Conservation (phyloP, 148 eudicot species). For the Nepenthes mirabilis region DNA sequence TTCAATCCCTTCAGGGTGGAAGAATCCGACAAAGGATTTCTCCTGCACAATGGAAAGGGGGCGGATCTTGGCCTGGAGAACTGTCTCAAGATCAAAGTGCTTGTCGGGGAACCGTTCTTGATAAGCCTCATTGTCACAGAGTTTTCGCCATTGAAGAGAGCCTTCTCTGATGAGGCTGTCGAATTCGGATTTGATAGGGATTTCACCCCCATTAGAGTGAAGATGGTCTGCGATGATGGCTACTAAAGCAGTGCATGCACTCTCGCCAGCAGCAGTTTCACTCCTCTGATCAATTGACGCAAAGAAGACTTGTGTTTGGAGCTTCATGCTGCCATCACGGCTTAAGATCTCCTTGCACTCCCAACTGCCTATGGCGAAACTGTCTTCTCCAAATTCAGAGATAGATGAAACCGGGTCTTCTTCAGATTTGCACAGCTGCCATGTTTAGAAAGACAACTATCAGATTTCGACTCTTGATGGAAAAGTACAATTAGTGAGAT, state of each 20-base stretch:
- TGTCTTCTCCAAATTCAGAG: constrained; percentile 72
- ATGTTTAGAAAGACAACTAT: not conserved
- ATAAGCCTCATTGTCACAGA: constrained; percentile 36
- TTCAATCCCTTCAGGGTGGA: constrained; percentile 42
- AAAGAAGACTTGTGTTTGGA: constrained; percentile 40
- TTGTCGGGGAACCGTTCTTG: constrained; percentile 40
- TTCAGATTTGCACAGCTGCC: constrained; percentile 29
- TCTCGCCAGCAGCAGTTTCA: constrained; percentile 52
- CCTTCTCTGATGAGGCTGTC: constrained; percentile 52
- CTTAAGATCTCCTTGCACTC: constrained; percentile 43
- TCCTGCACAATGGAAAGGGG: constrained; percentile 29
- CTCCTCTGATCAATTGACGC: constrained; percentile 59
- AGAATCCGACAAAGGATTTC: constrained; percentile 54
- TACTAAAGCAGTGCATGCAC: constrained; percentile 68
- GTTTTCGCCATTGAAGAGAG: constrained; percentile 49
- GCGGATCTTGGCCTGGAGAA: constrained; percentile 39
- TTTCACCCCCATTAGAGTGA: constrained; percentile 21
- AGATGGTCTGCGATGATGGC: constrained; percentile 54
- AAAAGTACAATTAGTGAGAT: too few species aligned
- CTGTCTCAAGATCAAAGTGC: constrained; percentile 62
- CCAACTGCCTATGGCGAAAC: constrained; percentile 56
- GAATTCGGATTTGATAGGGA: constrained; percentile 52
- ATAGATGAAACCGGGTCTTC: constrained; percentile 34
- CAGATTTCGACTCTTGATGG: too few species aligned
- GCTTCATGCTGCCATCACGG: constrained; percentile 57